phyloP scores from a whole-genome alignment of 805 yeast genomes.

The Citeromyces nyonsensis region DNA sequence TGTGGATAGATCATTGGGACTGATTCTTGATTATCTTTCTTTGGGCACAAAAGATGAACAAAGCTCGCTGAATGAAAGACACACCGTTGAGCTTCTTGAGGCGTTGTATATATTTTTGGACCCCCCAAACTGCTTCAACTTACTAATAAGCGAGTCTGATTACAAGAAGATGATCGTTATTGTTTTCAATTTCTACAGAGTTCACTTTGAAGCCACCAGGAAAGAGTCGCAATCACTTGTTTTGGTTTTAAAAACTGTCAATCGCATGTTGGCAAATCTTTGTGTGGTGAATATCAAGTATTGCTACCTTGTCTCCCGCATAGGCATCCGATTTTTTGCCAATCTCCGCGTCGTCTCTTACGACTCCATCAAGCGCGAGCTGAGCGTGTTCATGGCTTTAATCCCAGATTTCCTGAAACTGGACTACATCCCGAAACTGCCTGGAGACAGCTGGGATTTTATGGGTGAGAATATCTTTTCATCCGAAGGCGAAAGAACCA shows the following conservation, averaged over 20 bases:
- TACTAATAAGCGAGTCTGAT: slow-evolving; percentile 3
- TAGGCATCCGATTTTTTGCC: slow-evolving; percentile 20
- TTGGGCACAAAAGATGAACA: slow-evolving; percentile 3
- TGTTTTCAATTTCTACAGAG: slow-evolving; percentile 1
- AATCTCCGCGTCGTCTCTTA: slow-evolving; percentile 22
- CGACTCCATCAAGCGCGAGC: slow-evolving; percentile 24
- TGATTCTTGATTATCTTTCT: slow-evolving; percentile 6
- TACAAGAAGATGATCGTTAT: slow-evolving; percentile 1
- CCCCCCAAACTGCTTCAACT: slow-evolving; percentile 8
- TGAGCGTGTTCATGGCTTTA: slow-evolving; percentile 27
- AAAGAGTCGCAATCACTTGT: slow-evolving; percentile 12
- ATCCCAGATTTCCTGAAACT: slow-evolving; percentile 21
- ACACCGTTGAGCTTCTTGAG: slow-evolving; percentile 8
- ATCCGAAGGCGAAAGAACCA: too few species aligned
- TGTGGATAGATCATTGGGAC: slow-evolving; percentile 6
- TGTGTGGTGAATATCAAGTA: slow-evolving; percentile 22
- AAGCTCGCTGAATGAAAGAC: slow-evolving; percentile 6
- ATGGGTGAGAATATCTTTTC: neutral
- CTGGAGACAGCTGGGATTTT: slow-evolving; percentile 12
- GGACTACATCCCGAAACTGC: slow-evolving; percentile 10
- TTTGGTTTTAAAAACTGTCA: slow-evolving; percentile 24
- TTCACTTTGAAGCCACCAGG: slow-evolving; percentile 4
- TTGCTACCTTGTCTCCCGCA: slow-evolving; percentile 19
- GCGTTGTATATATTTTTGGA: slow-evolving; percentile 6
- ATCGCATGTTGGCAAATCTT: slow-evolving; percentile 24